A percentile compares a stretch with the other conserved stretches of the same genome.
Conservation (phyloP, 148 eudicot genomes). For the Suaeda aralocaspica region DNA sequence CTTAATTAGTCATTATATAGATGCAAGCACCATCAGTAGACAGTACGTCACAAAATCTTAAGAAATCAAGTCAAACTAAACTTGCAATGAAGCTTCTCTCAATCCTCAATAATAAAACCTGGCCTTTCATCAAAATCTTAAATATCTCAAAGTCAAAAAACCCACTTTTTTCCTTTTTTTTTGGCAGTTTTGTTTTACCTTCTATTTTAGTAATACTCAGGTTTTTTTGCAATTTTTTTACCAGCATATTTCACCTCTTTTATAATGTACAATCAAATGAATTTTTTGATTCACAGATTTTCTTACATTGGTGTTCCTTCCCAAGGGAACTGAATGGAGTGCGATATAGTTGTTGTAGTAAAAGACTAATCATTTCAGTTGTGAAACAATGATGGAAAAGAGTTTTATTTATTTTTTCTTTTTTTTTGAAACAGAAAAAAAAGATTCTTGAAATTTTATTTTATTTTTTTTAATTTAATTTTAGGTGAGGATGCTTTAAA, state of each 20-base stretch:
- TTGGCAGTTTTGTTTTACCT: background rate
- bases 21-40: no score
- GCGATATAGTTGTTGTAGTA: constrained; percentile 32
- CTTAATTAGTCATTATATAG: no score
- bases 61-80: no score
- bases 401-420: no score
- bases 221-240: background rate
- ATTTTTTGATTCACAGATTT: background rate
- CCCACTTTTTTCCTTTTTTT: constrained; percentile 2
- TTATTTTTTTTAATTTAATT: background rate
- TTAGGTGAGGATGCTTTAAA: no score
- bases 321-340: constrained; percentile 35
- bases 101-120: no score
- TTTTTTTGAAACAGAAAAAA: constrained; percentile 22
- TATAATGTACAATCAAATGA: no score
- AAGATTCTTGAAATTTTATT: constrained; percentile 37
- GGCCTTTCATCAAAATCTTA: no score
- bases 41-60: no score
- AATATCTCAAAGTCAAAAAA: constrained; percentile 35
- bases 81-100: no score
- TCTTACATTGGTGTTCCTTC: constrained; percentile 28
- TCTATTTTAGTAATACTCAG: background rate
- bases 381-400: constrained; percentile 40
- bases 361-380: constrained; percentile 43
- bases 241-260: background rate